phyloP scores from a whole-genome alignment of 306 rosid species.

The Fragaria vesca region DNA sequence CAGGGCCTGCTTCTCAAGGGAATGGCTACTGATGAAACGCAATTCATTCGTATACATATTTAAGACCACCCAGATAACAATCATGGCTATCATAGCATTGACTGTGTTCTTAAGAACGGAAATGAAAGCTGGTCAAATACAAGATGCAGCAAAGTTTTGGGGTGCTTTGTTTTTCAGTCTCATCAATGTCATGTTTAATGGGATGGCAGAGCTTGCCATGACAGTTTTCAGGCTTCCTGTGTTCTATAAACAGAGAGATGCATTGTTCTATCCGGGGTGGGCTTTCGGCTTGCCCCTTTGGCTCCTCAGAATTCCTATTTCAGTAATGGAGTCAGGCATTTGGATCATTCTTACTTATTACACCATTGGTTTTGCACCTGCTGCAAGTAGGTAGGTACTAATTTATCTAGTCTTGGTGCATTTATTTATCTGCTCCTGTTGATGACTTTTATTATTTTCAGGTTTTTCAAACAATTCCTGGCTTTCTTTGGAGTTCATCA shows the following conservation, averaged over 20 bases:
- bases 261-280: constrained; percentile 62
- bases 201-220: constrained; percentile 69
- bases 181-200: constrained; percentile 73
- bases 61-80: constrained; percentile 61
- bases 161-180: constrained; percentile 71
- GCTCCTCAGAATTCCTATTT: constrained; percentile 67
- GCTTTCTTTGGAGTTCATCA: constrained; percentile 56
- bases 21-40: constrained; percentile 66
- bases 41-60: constrained; percentile 61
- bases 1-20: constrained; percentile 72
- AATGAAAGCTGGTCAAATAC: constrained; percentile 58
- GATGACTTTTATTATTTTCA: constrained; percentile 14
- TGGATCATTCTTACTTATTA: constrained; percentile 74
- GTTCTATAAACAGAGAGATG: constrained; percentile 76
- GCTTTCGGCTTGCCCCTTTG: constrained; percentile 75
- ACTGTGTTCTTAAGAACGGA: constrained; percentile 61
- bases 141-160: constrained; percentile 56
- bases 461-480: constrained; percentile 58
- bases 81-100: constrained; percentile 62
- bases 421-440: not conserved
- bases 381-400: constrained; percentile 60
- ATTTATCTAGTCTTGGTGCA: not conserved
- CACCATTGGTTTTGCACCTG: constrained; percentile 75
- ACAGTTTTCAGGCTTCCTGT: constrained; percentile 62
- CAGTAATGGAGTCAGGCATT: constrained; percentile 63